phyloP scores from a whole-genome alignment of 495 filamentous ascomycete genomes.

The Aspergillus conjunctus region DNA sequence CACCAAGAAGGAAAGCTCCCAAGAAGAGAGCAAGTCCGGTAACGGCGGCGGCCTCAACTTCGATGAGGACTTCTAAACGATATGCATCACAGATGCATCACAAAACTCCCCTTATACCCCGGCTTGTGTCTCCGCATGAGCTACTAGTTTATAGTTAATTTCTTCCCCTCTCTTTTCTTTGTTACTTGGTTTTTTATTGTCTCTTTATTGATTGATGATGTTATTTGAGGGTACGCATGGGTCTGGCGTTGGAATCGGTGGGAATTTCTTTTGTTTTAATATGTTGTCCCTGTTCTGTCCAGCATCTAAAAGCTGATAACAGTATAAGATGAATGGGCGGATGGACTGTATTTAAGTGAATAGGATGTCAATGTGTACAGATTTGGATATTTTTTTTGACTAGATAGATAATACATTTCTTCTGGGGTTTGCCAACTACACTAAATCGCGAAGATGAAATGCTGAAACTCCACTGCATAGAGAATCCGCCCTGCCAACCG shows the following conservation, averaged over 20 bases:
- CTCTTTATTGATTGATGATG: slow-evolving; percentile 37
- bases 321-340: slow-evolving; percentile 8
- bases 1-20: slow-evolving; percentile 74
- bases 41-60: slow-evolving; percentile 83
- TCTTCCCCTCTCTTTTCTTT: slow-evolving; percentile 25
- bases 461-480: too few species aligned
- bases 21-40: slow-evolving; percentile 56
- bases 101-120: slow-evolving; percentile 23
- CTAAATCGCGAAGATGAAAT: not conserved
- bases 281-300: not conserved
- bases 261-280: slow-evolving; percentile 26
- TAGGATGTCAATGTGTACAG: slow-evolving; percentile 28
- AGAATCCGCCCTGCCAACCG: too few species aligned
- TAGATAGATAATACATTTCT: not conserved
- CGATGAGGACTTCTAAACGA: slow-evolving; percentile 91
- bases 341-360: slow-evolving; percentile 17
- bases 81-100: slow-evolving; percentile 9
- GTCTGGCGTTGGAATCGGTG: slow-evolving; percentile 39
- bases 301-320: not conserved
- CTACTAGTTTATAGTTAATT: slow-evolving; percentile 27
- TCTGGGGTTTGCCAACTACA: not conserved
- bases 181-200: slow-evolving; percentile 14
- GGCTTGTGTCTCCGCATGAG: slow-evolving; percentile 20
- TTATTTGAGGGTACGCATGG: slow-evolving; percentile 45
- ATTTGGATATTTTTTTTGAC: slow-evolving; percentile 17